A percentile compares a stretch with the other conserved stretches of the same genome.
phyloP scores from a whole-genome alignment of 2,329 filamentous ascomycete species.

The Sarocladium brachiariae region DNA sequence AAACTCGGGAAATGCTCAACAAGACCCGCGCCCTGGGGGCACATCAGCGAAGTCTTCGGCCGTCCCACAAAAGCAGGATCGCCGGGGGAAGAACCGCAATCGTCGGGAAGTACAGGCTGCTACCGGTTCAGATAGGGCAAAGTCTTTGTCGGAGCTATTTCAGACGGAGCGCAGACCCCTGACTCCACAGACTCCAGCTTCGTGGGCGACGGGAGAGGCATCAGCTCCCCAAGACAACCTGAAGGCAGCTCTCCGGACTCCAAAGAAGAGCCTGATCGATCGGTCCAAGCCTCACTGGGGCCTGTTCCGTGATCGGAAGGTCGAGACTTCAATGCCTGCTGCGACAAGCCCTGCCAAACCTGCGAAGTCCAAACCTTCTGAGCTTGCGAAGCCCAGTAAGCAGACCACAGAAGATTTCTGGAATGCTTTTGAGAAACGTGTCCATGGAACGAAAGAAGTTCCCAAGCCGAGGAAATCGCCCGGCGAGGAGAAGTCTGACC shows the following conservation, averaged over 20 bases:
- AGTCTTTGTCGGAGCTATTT: slow-evolving; percentile 1
- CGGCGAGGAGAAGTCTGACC: background rate
- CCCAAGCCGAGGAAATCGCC: background rate
- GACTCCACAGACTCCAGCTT: slow-evolving; percentile 12
- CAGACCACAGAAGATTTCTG: slow-evolving; percentile 13
- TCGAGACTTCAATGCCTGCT: background rate
- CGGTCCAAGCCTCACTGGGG: slow-evolving; percentile 8
- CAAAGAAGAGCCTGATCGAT: slow-evolving; percentile 8
- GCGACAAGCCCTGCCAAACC: background rate
- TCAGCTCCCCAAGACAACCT: slow-evolving; percentile 13
- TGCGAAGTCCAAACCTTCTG: background rate
- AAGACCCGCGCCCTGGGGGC: too few species aligned
- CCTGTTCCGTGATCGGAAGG: background rate
- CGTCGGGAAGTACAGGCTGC: background rate
- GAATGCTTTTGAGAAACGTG: slow-evolving; percentile 20
- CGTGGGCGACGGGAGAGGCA: slow-evolving; percentile 11
- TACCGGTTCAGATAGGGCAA: background rate
- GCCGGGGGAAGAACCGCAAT: background rate
- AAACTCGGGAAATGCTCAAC: background rate
- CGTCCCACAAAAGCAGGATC: background rate
- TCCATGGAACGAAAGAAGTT: slow-evolving; percentile 11
- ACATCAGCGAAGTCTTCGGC: background rate
- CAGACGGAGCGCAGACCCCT: background rate
- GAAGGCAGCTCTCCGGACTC: background rate
- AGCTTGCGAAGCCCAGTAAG: slow-evolving; percentile 15